Conservation (phyloP, 768 basidiomycete genomes). For the Punctularia strigosozonata region DNA sequence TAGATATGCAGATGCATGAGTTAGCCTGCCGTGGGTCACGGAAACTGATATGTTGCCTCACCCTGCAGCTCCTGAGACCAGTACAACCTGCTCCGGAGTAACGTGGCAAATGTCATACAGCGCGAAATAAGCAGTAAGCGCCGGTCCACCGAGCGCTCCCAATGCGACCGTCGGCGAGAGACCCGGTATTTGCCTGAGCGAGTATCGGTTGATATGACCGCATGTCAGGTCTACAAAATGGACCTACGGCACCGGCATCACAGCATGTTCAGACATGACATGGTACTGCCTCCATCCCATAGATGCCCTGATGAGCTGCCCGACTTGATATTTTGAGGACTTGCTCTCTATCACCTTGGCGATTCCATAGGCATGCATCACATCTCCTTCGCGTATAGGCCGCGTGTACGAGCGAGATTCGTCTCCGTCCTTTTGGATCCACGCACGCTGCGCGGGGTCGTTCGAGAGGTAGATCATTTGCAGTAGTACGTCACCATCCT, state of each 20-base stretch:
- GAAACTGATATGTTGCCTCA: background rate
- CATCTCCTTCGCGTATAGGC: background rate
- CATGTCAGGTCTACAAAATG: background rate
- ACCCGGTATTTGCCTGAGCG: background rate
- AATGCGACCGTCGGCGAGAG: background rate
- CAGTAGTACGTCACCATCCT: no score
- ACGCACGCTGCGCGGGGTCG: constrained; percentile 1
- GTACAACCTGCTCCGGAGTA: background rate
- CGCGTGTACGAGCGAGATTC: background rate
- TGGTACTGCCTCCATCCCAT: background rate
- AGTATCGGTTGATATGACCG: background rate
- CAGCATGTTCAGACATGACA: background rate
- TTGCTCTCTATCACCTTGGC: background rate
- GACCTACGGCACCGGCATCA: background rate
- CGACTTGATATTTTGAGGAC: background rate
- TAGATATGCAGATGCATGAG: background rate
- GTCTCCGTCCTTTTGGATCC: background rate
- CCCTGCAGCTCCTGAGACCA: background rate
- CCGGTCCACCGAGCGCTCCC: background rate
- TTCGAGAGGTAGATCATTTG: no score
- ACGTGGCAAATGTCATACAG: background rate
- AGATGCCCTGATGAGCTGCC: background rate
- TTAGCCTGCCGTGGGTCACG: background rate
- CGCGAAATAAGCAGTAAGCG: background rate
- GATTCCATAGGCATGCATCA: background rate